Conservation (phyloP, 1,284 basidiomycete species). For the Cystobasidium sp. region DNA sequence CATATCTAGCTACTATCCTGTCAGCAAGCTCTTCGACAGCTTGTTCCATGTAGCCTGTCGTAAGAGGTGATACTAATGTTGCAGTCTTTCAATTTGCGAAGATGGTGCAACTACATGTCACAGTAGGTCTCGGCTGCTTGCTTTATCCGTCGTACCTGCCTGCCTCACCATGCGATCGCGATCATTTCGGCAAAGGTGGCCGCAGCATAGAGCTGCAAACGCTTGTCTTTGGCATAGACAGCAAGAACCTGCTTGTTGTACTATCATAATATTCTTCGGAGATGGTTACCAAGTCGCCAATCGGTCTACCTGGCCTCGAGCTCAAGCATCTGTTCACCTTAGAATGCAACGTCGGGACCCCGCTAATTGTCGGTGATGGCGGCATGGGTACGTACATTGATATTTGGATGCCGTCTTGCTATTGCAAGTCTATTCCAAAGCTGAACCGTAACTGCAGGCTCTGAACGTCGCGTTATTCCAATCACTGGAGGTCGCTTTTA, state of each 20-base stretch:
- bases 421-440: not conserved
- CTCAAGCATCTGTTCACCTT: conserved; percentile 42
- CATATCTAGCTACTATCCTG: conserved; percentile 54
- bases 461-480: conserved; percentile 32
- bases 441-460: not conserved
- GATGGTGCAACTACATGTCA: no score
- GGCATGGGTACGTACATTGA: conserved; percentile 16
- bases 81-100: no score
- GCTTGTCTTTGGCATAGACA: no score
- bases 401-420: not conserved
- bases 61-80: no score
- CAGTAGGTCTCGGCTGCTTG: no score
- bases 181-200: no score
- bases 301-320: conserved; percentile 34
- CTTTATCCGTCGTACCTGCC: no score
- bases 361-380: conserved; percentile 37
- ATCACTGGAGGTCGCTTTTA: conserved; percentile 37
- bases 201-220: no score
- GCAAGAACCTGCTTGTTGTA: no score
- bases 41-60: conserved; percentile 55
- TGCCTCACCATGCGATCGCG: no score
- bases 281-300: conserved; percentile 21
- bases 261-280: no score
- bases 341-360: conserved; percentile 40
- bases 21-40: conserved; percentile 56